Base-by-base conservation (phyloP, 257 asterid species). In the Vinca minor region DNA sequence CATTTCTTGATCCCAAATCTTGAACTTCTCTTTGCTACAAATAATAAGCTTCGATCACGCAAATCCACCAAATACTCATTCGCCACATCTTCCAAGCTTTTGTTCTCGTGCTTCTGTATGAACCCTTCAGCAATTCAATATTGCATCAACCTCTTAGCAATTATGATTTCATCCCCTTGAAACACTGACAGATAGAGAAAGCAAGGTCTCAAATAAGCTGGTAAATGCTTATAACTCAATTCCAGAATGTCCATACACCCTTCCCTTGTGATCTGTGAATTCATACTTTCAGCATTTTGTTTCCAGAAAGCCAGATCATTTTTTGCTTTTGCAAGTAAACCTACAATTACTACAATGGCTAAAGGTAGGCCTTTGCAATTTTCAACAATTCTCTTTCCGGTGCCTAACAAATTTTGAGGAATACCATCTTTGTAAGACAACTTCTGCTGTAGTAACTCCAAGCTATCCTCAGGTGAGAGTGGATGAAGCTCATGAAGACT, bases 171-270 rank as follows among this genome's bases (percentile, higher is more conserved):
- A 36, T 64, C 75, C 31, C 57, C 75, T 17, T 8, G 36, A 47
- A 64, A 70, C 23, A 45, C 59, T 38, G 58, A 69, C 6, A 44
- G 36, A 70, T 70, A 70, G 53, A 70, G 74, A 35, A 63, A 70
- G 46, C 74, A 70, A 6, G 70, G 59, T 18, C 39, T 69, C 64
- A 69, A 32, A 20, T 42, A 21, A 13, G 52, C 41, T 0, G 75
- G 71, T 59, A 71, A 63, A 25, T 18, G 56, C 20, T 31, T 59
- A 46, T 56, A 63, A 39, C 61, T 56, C 8, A 44, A 20, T 3
- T 62, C 59, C 26, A 66, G 58, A 2, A 69, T n/a, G 12, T 35
- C n/a, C 74, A 59, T 63, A 8, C 45, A 63, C 12, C 60, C 44
- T 39, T 42, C 64, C 31, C 12, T 56, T 41, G 32, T n/a, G n/a